Base-by-base conservation (phyloP, 116 monocot genomes). In the Trichopus zeylanicus region DNA sequence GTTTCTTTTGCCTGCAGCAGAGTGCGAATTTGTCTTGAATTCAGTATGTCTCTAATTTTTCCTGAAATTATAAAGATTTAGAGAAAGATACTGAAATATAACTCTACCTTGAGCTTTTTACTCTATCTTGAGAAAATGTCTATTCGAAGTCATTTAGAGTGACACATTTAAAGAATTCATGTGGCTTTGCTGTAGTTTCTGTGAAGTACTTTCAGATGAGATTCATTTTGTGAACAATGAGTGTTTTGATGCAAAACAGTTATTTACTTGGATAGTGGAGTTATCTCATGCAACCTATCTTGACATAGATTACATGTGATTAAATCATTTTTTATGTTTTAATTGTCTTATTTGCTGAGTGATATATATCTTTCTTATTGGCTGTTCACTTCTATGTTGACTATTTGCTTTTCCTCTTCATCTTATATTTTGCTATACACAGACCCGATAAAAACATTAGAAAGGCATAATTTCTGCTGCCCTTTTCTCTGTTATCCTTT, bases 21-120 rank as follows among this genome's bases (percentile, higher is more conserved):
- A 97, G 19, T 90, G 97, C 57, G 81, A 97, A 49, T 97, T 97
- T 53, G 79, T 78, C 51, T 61, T 97, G 26, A 79, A 69, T 69
- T 90, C 91, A 73, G 90, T 86, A 66, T 72, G 67, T 73, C 52
- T 12, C 70, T 18, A 22, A 6, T 49, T 42, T 42, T 16, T 3
- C n/a, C 13, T 42, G 13, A 42, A 42, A 42, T 9, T 42, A 3
- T 42, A 42, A 13, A 13, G 42, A 1, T 1, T 16, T 42, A 13
- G n/a, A 42, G 42, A 42, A 42, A n/a, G n/a, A n/a, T n/a, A n/a
- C n/a, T n/a, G n/a, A n/a, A n/a, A n/a, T n/a, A n/a, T n/a, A n/a
- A n/a, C n/a, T n/a, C n/a, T n/a, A n/a, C n/a, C n/a, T n/a, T n/a
- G 42, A 42, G 13, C n/a, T 42, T 42, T 42, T 13, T 42, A 15